phyloP scores from a whole-genome alignment of 1,139 yeast genomes.

The Debaryomyces sp. region DNA sequence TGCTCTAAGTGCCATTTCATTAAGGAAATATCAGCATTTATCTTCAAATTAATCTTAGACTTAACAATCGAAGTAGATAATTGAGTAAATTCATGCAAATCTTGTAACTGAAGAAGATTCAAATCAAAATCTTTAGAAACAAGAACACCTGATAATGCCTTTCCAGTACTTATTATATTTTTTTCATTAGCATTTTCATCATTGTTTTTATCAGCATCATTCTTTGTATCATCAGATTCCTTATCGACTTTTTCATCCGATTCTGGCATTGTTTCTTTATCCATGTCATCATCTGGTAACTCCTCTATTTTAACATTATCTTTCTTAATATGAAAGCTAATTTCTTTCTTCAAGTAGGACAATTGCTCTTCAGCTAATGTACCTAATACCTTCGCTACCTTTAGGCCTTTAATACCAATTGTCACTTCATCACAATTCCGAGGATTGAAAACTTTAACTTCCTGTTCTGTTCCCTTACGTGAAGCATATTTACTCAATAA shows the following conservation, averaged over 20 bases:
- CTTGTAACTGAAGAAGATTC: constrained; percentile 78
- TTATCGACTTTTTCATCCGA: constrained; percentile 18
- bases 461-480: constrained; percentile 83
- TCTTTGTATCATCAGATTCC: constrained; percentile 10
- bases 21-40: constrained; percentile 79
- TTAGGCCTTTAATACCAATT: constrained; percentile 79
- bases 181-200: constrained; percentile 15
- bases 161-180: constrained; percentile 30
- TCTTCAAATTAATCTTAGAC: constrained; percentile 76
- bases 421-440: constrained; percentile 83
- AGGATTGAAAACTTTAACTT: constrained; percentile 92
- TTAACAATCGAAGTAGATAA: constrained; percentile 82
- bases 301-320: constrained; percentile 17
- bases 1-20: constrained; percentile 89
- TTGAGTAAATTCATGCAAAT: constrained; percentile 86
- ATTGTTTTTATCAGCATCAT: constrained; percentile 18
- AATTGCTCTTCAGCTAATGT: constrained; percentile 62
- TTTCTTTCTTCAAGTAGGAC: constrained; percentile 32
- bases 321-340: constrained; percentile 24
- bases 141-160: constrained; percentile 78
- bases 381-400: constrained; percentile 86
- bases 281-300: constrained; percentile 13
- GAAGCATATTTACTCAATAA: constrained; percentile 81
- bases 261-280: constrained; percentile 18
- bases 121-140: constrained; percentile 92